These are phyloP conservation scores for Phytophthora hibernalis DNA, from an alignment of 352 stramenopile genomes.

Conservation along the genomic window DNA sequence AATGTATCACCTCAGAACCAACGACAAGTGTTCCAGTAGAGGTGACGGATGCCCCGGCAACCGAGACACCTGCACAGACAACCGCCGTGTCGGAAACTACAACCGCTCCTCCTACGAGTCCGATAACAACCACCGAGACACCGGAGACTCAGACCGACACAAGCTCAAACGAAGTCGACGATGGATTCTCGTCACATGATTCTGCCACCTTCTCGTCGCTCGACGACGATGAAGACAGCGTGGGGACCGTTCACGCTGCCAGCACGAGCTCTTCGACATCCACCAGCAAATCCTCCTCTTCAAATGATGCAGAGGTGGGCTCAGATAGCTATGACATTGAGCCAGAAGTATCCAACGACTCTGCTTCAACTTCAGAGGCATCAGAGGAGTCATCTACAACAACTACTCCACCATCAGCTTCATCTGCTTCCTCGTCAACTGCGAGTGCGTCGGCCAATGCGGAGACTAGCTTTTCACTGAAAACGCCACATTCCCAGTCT, in stretches of 20 bases:
- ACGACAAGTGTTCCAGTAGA: constrained; percentile 51
- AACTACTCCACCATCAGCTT: constrained; percentile 2
- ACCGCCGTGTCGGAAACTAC: background rate
- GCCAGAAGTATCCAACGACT: constrained; percentile 8
- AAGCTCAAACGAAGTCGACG: constrained; percentile 7
- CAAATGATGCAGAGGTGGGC: constrained; percentile 6
- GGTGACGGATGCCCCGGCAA: constrained; percentile 22
- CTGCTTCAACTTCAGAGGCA: constrained; percentile 10
- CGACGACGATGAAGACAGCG: constrained; percentile 4
- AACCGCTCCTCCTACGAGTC: background rate
- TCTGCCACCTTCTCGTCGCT: constrained; percentile 14
- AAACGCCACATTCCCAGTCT: background rate
- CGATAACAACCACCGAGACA: background rate
- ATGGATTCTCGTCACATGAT: constrained; percentile 8
- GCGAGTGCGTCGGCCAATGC: constrained; percentile 18
- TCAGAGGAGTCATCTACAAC: constrained; percentile 3
- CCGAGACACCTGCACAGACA: background rate
- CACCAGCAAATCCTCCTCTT: constrained; percentile 1
- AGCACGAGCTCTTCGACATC: constrained; percentile 10
- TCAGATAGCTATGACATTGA: constrained; percentile 16
- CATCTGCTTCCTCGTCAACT: constrained; percentile 8
- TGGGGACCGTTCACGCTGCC: constrained; percentile 20
- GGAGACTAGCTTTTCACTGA: constrained; percentile 9
- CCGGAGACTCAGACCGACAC: background rate
- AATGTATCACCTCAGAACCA: too few species aligned